Percentiles rank a stretch among this genome's conserved stretches.
Conservation (phyloP, 2,329 filamentous ascomycete species). For the Trichoderma atroviride region DNA sequence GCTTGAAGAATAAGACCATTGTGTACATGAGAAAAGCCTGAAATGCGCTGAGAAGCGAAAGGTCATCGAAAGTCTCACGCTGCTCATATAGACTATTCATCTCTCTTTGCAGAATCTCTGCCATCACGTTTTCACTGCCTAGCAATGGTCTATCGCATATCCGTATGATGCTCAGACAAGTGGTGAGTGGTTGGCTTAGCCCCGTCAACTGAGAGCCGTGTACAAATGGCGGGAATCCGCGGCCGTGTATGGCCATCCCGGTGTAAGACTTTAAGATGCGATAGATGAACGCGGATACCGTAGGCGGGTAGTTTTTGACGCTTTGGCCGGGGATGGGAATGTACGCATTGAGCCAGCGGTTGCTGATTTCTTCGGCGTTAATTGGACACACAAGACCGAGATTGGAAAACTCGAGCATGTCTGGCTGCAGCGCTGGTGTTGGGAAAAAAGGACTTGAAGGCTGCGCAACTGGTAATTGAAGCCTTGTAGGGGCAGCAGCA, state of each 20-base stretch:
- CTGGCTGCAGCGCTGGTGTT: neutral
- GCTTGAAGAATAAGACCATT: slow-evolving; percentile 51
- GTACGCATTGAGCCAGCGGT: slow-evolving; percentile 53
- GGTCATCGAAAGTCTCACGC: slow-evolving; percentile 34
- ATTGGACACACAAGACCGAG: slow-evolving; percentile 49
- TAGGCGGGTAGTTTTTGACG: slow-evolving; percentile 45
- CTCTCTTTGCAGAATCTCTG: slow-evolving; percentile 44
- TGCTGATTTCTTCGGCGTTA: slow-evolving; percentile 50
- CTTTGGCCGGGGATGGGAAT: slow-evolving; percentile 49
- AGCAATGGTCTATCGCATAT: slow-evolving; percentile 43
- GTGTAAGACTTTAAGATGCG: slow-evolving; percentile 50
- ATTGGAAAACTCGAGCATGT: slow-evolving; percentile 39
- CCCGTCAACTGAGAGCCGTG: slow-evolving; percentile 43
- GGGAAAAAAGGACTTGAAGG: neutral
- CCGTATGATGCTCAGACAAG: slow-evolving; percentile 46
- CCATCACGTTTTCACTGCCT: slow-evolving; percentile 38
- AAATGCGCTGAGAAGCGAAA: slow-evolving; percentile 46
- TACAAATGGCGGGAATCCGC: slow-evolving; percentile 47
- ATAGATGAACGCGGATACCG: slow-evolving; percentile 44
- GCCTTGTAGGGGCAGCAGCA: neutral
- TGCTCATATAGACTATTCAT: slow-evolving; percentile 45
- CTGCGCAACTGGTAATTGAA: neutral
- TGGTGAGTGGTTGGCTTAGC: slow-evolving; percentile 40
- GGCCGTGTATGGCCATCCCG: slow-evolving; percentile 41
- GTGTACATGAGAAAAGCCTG: slow-evolving; percentile 58